Evolutionary conservation across 148 eudicot genomes (phyloP).

Genomic region (Rhododendron kiyosumense): DNA sequence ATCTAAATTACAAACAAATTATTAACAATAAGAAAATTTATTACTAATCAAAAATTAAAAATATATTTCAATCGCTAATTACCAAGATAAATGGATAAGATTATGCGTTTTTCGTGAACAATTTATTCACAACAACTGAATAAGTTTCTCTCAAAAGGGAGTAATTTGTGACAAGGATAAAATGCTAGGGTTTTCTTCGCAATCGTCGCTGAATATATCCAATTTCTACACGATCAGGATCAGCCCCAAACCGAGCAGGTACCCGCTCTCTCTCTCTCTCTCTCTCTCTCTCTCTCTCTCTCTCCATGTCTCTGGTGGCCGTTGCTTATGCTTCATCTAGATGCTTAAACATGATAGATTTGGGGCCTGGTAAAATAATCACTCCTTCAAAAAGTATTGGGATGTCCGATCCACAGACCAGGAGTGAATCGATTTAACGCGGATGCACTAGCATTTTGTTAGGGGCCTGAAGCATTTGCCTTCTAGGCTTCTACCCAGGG

Average conservation of each 20-base stretch:
- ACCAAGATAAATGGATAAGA: fast-evolving
- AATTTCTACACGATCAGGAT: background rate
- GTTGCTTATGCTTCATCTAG: background rate
- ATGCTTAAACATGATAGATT: background rate
- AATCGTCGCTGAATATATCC: background rate
- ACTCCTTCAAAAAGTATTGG: background rate
- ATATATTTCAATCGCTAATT: no score
- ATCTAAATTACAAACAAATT: no score
- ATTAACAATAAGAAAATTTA: no score
- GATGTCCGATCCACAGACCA: background rate
- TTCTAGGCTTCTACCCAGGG: background rate
- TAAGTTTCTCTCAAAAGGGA: background rate
- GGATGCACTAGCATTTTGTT: background rate
- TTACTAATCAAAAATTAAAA: no score
- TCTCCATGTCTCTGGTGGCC: background rate
- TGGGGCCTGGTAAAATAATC: background rate
- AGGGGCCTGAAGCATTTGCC: background rate
- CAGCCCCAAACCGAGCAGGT: background rate
- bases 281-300: background rate
- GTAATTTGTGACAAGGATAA: background rate
- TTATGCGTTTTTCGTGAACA: no score
- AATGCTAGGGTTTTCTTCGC: background rate
- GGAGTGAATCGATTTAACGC: background rate
- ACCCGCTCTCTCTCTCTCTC: background rate
- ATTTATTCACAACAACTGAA: no score